phyloP scores from a whole-genome alignment of 306 rosid species.

The Cicer yamashitae region DNA sequence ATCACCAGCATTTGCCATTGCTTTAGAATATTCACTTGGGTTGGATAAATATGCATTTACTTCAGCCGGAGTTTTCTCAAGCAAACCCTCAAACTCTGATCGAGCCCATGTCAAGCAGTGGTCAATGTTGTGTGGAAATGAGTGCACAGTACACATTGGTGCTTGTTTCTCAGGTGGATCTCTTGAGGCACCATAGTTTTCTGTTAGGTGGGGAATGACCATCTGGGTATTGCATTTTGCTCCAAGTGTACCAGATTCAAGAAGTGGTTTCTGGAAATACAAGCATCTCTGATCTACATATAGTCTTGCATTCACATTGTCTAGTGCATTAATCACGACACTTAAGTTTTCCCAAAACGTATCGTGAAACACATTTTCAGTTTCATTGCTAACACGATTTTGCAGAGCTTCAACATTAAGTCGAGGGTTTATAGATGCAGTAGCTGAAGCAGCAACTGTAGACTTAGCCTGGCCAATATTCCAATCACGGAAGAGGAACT shows the following conservation, averaged over 20 bases:
- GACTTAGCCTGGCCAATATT: constrained; percentile 98
- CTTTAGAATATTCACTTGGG: constrained; percentile 73
- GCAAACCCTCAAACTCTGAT: constrained; percentile 96
- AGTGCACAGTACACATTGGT: constrained; percentile 99
- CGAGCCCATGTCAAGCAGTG: constrained; percentile 99
- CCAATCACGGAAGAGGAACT: constrained; percentile 99
- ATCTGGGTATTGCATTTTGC: constrained; percentile 98
- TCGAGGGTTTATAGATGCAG: constrained; percentile 69
- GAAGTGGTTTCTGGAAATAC: constrained; percentile 97
- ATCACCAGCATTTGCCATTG: constrained; percentile 88
- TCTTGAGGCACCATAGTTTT: constrained; percentile 98
- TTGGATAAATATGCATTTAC: constrained; percentile 84
- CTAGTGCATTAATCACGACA: constrained; percentile 87
- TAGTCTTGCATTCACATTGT: constrained; percentile 93
- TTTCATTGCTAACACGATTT: constrained; percentile 87
- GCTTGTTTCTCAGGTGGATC: constrained; percentile 99
- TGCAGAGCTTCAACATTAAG: constrained; percentile 84
- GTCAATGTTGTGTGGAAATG: constrained; percentile 96
- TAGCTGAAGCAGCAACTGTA: constrained; percentile 89
- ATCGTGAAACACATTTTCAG: constrained; percentile 86
- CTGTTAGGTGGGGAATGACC: constrained; percentile 97
- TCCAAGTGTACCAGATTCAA: constrained; percentile 98
- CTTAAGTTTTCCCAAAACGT: constrained; percentile 81
- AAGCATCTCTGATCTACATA: constrained; percentile 97
- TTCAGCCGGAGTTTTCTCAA: constrained; percentile 96